phyloP scores from a whole-genome alignment of 2,329 filamentous ascomycete genomes.

The Sordariomycetes sp. region DNA sequence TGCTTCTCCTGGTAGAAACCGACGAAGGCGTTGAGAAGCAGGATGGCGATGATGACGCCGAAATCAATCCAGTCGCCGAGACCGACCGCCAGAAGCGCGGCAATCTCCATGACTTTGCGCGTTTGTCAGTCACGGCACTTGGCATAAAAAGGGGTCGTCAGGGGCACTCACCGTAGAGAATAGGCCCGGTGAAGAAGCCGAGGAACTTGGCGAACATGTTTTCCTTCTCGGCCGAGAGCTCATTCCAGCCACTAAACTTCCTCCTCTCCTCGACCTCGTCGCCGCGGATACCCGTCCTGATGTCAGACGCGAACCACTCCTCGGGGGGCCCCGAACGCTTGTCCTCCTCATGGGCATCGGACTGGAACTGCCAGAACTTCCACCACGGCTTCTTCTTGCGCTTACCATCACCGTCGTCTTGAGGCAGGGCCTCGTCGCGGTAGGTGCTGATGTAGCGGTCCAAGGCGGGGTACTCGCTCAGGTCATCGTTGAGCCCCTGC shows the following conservation, averaged over 20 bases:
- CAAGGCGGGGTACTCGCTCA: slow-evolving; percentile 11
- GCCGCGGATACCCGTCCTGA: slow-evolving; percentile 51
- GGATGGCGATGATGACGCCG: slow-evolving; percentile 63
- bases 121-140: neutral
- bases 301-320: slow-evolving; percentile 62
- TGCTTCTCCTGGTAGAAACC: slow-evolving; percentile 80
- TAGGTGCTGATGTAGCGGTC: slow-evolving; percentile 26
- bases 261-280: slow-evolving; percentile 54
- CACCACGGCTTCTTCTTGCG: slow-evolving; percentile 21
- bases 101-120: slow-evolving; percentile 60
- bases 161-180: slow-evolving; percentile 60
- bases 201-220: slow-evolving; percentile 69
- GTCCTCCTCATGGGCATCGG: neutral
- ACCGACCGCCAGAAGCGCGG: slow-evolving; percentile 64
- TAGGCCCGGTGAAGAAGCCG: slow-evolving; percentile 65
- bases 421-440: slow-evolving; percentile 20
- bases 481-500: slow-evolving; percentile 5
- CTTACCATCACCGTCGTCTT: slow-evolving; percentile 13
- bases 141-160: neutral
- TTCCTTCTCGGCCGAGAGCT: slow-evolving; percentile 65
- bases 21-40: slow-evolving; percentile 65
- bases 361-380: slow-evolving; percentile 22
- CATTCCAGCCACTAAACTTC: slow-evolving; percentile 61
- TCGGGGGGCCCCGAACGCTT: slow-evolving; percentile 37
- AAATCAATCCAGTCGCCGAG: slow-evolving; percentile 70